phyloP scores from a whole-genome alignment of 2,329 filamentous ascomycete species.

The Xylariaceae sp. region DNA sequence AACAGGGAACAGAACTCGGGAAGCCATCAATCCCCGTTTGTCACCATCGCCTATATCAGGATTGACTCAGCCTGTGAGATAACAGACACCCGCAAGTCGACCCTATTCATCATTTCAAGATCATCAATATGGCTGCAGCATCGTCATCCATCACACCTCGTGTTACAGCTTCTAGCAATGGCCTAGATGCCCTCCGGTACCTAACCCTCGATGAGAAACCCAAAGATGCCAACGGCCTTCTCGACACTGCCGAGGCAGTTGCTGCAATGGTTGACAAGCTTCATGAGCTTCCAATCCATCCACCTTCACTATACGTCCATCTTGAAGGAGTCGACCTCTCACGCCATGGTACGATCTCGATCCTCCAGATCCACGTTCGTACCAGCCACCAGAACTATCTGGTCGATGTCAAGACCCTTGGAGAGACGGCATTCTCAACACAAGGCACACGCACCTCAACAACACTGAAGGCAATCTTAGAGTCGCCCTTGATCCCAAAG shows the following conservation, averaged over 20 bases:
- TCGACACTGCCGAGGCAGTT: conserved; percentile 15
- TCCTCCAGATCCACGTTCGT: conserved; percentile 38
- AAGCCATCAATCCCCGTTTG: too few species aligned
- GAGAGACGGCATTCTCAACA: conserved; percentile 34
- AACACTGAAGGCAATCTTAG: conserved; percentile 40
- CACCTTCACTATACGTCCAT: conserved; percentile 43
- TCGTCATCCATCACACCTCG: not conserved
- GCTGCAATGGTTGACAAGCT: conserved; percentile 19
- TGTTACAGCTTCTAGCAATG: not conserved
- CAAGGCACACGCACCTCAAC: not conserved
- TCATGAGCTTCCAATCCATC: conserved; percentile 19
- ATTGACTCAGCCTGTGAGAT: too few species aligned
- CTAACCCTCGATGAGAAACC: not conserved
- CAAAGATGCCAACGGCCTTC: not conserved
- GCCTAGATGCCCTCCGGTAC: not conserved
- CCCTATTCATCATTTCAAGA: too few species aligned
- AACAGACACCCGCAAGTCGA: too few species aligned
- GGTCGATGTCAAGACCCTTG: conserved; percentile 41
- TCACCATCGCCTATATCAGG: too few species aligned
- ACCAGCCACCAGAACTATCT: conserved; percentile 34
- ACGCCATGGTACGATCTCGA: conserved; percentile 41
- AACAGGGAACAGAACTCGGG: too few species aligned
- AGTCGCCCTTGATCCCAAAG: conserved; percentile 42
- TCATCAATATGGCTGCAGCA: not conserved
- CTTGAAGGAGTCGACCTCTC: conserved; percentile 44